Percentiles rank a stretch among this genome's conserved stretches.
Evolutionary conservation across 2,329 filamentous ascomycete genomes (phyloP).

Genomic region (Fusarium sp.): DNA sequence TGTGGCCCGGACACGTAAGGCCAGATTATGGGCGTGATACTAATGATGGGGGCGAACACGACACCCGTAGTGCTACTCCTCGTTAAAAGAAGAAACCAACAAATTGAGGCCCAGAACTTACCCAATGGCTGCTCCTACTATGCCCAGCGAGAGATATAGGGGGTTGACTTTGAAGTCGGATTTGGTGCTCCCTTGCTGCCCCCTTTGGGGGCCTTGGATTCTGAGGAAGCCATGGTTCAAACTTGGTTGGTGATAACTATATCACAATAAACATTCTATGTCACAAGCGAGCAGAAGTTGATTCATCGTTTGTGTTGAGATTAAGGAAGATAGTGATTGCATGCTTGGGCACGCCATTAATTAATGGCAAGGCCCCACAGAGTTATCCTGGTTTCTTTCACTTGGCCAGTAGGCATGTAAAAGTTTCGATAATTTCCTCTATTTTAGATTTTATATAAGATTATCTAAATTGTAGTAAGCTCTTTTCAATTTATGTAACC

Average conservation of each 20-base stretch:
- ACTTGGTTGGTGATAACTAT: too few relatives aligned
- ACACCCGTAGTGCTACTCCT: conserved; percentile 19
- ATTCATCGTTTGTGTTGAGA: neutral
- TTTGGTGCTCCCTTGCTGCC: neutral
- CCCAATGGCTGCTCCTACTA: conserved; percentile 34
- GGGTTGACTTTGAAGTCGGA: conserved; percentile 6
- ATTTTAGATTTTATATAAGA: too few relatives aligned
- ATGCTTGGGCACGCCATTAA: conserved; percentile 13
- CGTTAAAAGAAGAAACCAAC: neutral
- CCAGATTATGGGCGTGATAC: conserved; percentile 28
- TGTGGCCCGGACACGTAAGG: neutral
- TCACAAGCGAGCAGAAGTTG: neutral
- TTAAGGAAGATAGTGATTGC: neutral
- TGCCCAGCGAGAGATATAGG: conserved; percentile 31
- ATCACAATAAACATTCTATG: neutral
- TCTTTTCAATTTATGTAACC: too few relatives aligned
- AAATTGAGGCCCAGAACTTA: neutral
- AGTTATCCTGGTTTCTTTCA: neutral
- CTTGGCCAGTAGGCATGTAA: neutral
- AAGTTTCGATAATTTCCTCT: too few relatives aligned
- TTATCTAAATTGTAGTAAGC: too few relatives aligned
- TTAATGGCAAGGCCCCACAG: conserved; percentile 15
- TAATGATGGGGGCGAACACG: conserved; percentile 27
- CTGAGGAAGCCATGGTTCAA: conserved; percentile 1
- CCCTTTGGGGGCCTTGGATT: neutral